Evolutionary conservation across 768 basidiomycete species (phyloP).

Genomic region (Exsudoporus frostii): DNA sequence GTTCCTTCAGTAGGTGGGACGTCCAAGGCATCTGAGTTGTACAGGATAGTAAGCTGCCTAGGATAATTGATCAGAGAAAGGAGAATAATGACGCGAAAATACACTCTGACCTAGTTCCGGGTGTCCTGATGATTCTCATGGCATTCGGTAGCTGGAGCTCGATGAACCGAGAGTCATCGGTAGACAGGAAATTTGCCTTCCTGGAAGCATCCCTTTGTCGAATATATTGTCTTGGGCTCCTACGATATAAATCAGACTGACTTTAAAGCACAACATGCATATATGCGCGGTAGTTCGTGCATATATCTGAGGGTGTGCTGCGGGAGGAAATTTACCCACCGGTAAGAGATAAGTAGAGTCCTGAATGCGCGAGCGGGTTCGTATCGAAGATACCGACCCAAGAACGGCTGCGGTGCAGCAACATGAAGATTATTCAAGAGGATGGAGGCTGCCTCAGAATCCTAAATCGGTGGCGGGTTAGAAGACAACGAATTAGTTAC

Average conservation of each 20-base stretch:
- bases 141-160: conserved; percentile 52
- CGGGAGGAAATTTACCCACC: conserved; percentile 37
- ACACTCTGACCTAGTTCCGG: conserved; percentile 48
- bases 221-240: conserved; percentile 23
- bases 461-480: conserved; percentile 35
- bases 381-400: conserved; percentile 72
- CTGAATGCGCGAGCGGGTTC: conserved; percentile 76
- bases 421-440: conserved; percentile 61
- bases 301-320: conserved; percentile 8
- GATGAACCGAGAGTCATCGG: conserved; percentile 28
- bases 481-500: neutral
- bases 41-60: conserved; percentile 45
- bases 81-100: neutral
- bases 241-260: conserved; percentile 9
- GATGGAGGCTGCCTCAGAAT: conserved; percentile 51
- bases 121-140: conserved; percentile 58
- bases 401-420: conserved; percentile 55
- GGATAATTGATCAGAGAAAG: neutral
- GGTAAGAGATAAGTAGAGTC: conserved; percentile 71
- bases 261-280: conserved; percentile 6
- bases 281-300: conserved; percentile 19
- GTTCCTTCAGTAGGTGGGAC: conserved; percentile 6
- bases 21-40: conserved; percentile 54
- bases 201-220: conserved; percentile 15
- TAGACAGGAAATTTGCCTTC: conserved; percentile 11